phyloP scores from a whole-genome alignment of 1,284 basidiomycete species.

The Trichosporon sp. region DNA sequence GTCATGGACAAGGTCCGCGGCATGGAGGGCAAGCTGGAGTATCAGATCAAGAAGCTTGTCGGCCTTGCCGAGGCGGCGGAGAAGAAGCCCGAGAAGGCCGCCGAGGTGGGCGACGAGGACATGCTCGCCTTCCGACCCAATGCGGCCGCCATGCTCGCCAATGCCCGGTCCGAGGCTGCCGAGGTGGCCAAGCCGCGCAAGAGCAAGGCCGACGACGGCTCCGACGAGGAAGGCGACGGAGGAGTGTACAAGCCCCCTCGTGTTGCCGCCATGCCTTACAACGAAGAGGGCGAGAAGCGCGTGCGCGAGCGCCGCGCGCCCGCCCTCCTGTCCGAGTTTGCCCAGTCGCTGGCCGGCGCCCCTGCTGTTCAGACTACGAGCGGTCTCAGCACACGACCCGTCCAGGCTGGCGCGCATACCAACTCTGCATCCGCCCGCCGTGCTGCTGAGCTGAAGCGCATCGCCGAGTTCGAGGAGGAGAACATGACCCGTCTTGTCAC shows the following conservation, averaged over 20 bases:
- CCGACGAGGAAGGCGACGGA: constrained; percentile 36
- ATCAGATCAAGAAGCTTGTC: constrained; percentile 92
- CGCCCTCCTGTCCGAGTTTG: constrained; percentile 58
- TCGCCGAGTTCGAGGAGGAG: constrained; percentile 90
- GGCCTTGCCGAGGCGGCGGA: constrained; percentile 60
- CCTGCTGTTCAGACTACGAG: constrained; percentile 69
- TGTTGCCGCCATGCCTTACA: constrained; percentile 86
- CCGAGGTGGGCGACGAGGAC: constrained; percentile 62
- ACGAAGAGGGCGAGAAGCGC: constrained; percentile 50
- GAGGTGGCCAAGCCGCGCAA: constrained; percentile 10
- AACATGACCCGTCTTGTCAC: constrained; percentile 89
- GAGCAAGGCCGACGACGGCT: constrained; percentile 30
- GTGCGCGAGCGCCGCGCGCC: constrained; percentile 61
- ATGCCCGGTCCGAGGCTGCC: constrained; percentile 23
- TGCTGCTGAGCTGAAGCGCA: constrained; percentile 63
- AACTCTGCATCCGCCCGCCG: constrained; percentile 46
- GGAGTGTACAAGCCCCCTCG: constrained; percentile 87
- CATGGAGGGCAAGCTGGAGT: constrained; percentile 78
- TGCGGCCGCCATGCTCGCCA: constrained; percentile 50
- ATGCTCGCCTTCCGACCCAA: constrained; percentile 88
- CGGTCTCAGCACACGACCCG: constrained; percentile 55
- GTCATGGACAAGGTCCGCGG: constrained; percentile 53
- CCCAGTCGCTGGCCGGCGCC: constrained; percentile 54
- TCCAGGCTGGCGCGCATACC: constrained; percentile 50
- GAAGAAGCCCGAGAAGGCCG: constrained; percentile 50